Evolutionary conservation across 2,329 filamentous ascomycete genomes (phyloP).

Genomic region (Cercospora sp.): DNA sequence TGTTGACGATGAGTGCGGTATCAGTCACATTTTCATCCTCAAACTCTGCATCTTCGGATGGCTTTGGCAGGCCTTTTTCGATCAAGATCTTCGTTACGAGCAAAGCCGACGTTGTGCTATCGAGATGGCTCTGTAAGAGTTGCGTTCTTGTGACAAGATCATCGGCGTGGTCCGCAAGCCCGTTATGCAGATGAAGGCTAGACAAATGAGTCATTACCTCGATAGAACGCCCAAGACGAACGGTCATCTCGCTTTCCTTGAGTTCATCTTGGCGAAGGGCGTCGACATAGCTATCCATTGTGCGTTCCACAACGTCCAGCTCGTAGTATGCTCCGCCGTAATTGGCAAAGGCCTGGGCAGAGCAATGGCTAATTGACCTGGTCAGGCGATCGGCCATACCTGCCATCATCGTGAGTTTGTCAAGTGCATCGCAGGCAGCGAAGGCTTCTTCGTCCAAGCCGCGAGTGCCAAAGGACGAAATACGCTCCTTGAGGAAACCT

Average conservation of each 20-base stretch:
- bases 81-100: slow-evolving; percentile 65
- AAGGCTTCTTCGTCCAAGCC: slow-evolving; percentile 77
- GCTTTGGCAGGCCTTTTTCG: slow-evolving; percentile 60
- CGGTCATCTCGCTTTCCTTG: slow-evolving; percentile 77
- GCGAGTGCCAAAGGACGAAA: slow-evolving; percentile 66
- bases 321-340: slow-evolving; percentile 83
- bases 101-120: slow-evolving; percentile 71
- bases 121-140: slow-evolving; percentile 77
- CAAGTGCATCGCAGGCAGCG: slow-evolving; percentile 75
- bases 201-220: slow-evolving; percentile 84
- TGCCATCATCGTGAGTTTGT: slow-evolving; percentile 81
- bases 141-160: slow-evolving; percentile 74
- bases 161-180: slow-evolving; percentile 72
- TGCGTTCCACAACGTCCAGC: slow-evolving; percentile 85
- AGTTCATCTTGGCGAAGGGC: slow-evolving; percentile 79
- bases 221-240: slow-evolving; percentile 77
- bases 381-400: slow-evolving; percentile 82
- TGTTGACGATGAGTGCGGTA: slow-evolving; percentile 63
- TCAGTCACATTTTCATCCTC: slow-evolving; percentile 57
- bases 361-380: slow-evolving; percentile 75
- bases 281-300: slow-evolving; percentile 85
- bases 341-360: slow-evolving; percentile 72
- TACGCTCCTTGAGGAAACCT: slow-evolving; percentile 74
- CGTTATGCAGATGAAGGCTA: slow-evolving; percentile 72
- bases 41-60: slow-evolving; percentile 54